Evolutionary conservation across 148 eudicot species (phyloP), one percentile per base, ranked within the genome.

Genomic region (Nyssa sinensis): DNA sequence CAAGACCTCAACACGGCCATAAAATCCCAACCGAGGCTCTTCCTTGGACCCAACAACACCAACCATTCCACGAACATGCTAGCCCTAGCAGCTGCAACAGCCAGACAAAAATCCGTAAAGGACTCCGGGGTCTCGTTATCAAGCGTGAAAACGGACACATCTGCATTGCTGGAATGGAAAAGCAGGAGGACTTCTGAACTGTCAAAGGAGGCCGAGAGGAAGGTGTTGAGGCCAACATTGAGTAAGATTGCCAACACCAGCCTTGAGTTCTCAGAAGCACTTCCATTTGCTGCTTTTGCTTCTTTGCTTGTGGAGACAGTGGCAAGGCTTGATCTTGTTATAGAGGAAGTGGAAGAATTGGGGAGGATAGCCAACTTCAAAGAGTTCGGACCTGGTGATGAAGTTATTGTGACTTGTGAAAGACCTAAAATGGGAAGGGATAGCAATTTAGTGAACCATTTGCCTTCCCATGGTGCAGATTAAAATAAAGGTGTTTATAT

Each of bases 281-380:
- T 95, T 14, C 98, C 98, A 1, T 92, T 95, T 35, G 96, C 98
- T 1, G 98, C 98, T 0, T 95, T 95, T 72, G 97, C 96, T 41
- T 89, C 98, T 34, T 53, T 92, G 82, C 74, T 95, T 7, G 94
- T 95, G 71, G 98, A 95, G 91, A 77, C 83, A 0, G 98, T 95
- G 62, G 98, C 97, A 0, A 89, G 91, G 80, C 92, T 95, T 55
- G 97, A 95, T 77, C 86, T 72, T 33, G 89, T 95, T 41, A 90
- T 95, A 23, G 94, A 89, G 72, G 94, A 95, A 83, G 98, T 92
- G 12, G 91, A 92, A 67, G 96, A 90, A 80, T 84, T 95, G 70
- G 92, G 94, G 35, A 89, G 90, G 71, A 62, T 89, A 13, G 96
- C 92, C 47, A 84, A 77, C 29, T 95, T 95, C 70, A 85, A 86